Evolutionary conservation across 2,329 filamentous ascomycete genomes (phyloP).

Genomic region (Xylaria sp.): DNA sequence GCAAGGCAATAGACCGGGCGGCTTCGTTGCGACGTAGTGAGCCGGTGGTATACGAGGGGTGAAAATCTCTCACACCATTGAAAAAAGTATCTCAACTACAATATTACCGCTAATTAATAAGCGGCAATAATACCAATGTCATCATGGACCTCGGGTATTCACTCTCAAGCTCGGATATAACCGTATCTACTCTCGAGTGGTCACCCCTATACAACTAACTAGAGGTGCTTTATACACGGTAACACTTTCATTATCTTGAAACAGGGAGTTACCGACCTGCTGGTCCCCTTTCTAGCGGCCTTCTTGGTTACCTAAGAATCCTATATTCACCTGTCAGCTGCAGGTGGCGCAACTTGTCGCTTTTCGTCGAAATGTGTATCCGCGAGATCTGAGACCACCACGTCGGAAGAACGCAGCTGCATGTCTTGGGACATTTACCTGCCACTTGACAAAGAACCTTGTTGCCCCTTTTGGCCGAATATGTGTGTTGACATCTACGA

Average conservation of each 20-base stretch:
- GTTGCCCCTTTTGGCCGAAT: slow-evolving; percentile 44
- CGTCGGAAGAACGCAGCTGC: slow-evolving; percentile 48
- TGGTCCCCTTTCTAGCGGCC: background rate
- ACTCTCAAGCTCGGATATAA: background rate
- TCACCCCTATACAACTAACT: background rate
- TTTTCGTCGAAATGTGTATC: slow-evolving; percentile 39
- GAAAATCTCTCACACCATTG: slow-evolving; percentile 18
- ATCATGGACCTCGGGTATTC: background rate
- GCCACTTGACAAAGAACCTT: slow-evolving; percentile 41
- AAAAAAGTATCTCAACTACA: slow-evolving; percentile 13
- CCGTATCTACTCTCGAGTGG: background rate
- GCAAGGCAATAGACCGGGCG: slow-evolving; percentile 22
- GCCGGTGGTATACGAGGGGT: slow-evolving; percentile 18
- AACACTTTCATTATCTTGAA: slow-evolving; percentile 3
- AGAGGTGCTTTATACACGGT: background rate
- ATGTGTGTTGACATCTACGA: slow-evolving; percentile 31
- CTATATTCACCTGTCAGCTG: slow-evolving; percentile 32
- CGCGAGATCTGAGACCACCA: slow-evolving; percentile 45
- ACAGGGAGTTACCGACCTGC: background rate
- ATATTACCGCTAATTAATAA: background rate
- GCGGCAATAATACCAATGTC: background rate
- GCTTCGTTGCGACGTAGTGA: slow-evolving; percentile 20
- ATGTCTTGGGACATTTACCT: slow-evolving; percentile 45
- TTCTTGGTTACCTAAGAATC: slow-evolving; percentile 4
- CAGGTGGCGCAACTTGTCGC: slow-evolving; percentile 44